Percentiles rank a stretch among this genome's conserved stretches.
phyloP scores from a whole-genome alignment of 2,329 filamentous ascomycete species.

The Colletotrichum agaves region DNA sequence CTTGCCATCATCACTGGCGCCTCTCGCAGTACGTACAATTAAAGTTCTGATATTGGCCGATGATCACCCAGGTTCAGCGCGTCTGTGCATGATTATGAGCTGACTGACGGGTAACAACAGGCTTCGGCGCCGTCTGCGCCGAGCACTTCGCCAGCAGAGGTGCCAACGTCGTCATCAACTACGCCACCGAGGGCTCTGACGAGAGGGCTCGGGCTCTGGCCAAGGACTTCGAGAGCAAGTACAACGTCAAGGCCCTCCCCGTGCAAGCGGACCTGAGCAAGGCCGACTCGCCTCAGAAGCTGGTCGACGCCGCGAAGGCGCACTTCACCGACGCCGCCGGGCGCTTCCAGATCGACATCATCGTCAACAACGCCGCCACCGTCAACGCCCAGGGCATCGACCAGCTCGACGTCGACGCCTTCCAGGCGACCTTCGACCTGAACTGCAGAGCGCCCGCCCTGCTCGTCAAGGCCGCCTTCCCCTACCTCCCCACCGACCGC shows the following conservation, averaged over 20 bases:
- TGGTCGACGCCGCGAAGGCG: conserved; percentile 68
- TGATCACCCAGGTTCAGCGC: conserved; percentile 17
- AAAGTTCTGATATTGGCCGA: neutral
- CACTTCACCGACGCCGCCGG: conserved; percentile 63
- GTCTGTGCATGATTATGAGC: neutral
- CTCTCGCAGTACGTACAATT: conserved; percentile 70
- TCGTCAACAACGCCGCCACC: conserved; percentile 87
- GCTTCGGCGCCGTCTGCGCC: conserved; percentile 74
- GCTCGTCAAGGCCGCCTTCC: conserved; percentile 77
- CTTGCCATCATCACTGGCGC: conserved; percentile 82
- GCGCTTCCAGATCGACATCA: conserved; percentile 77
- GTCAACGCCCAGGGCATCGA: conserved; percentile 70
- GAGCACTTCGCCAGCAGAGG: conserved; percentile 79
- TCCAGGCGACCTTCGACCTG: conserved; percentile 77
- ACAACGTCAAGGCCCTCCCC: conserved; percentile 67
- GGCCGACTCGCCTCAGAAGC: conserved; percentile 66
- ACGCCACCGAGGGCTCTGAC: conserved; percentile 60
- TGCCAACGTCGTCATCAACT: conserved; percentile 75
- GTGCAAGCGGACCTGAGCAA: conserved; percentile 79
- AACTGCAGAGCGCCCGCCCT: conserved; percentile 86
- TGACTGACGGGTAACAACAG: conserved; percentile 52
- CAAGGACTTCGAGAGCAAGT: conserved; percentile 55
- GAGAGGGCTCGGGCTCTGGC: conserved; percentile 54
- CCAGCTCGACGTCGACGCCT: conserved; percentile 61
- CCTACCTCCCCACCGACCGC: conserved; percentile 75